Conservation (phyloP, 2,329 filamentous ascomycete species). For the Laburnicola sp. region DNA sequence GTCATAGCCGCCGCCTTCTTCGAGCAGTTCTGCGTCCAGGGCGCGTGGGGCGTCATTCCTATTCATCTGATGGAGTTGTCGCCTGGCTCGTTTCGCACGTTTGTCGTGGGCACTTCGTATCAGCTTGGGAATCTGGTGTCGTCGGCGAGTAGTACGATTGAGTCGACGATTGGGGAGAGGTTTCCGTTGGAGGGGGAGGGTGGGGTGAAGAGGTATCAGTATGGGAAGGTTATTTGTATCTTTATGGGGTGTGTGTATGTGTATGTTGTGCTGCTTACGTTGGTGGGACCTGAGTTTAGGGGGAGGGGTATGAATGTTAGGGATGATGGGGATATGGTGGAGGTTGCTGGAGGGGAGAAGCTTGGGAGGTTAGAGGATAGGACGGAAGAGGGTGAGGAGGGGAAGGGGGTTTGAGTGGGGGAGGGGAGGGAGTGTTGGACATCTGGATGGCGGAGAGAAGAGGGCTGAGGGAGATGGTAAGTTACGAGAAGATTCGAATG, state of each 20-base stretch:
- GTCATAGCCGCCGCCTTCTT: slow-evolving; percentile 84
- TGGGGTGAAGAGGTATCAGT: slow-evolving; percentile 50
- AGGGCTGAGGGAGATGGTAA: no score
- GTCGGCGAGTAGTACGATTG: slow-evolving; percentile 72
- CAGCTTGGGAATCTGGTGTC: slow-evolving; percentile 77
- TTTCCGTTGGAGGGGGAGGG: slow-evolving; percentile 67
- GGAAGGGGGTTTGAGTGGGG: no score
- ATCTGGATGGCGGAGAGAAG: no score
- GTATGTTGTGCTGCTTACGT: slow-evolving; percentile 63
- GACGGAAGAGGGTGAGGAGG: no score
- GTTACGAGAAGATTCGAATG: no score
- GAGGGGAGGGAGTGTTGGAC: no score
- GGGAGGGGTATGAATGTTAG: slow-evolving; percentile 37
- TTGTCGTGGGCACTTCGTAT: slow-evolving; percentile 73
- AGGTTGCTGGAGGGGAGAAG: slow-evolving; percentile 21
- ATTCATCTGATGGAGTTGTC: slow-evolving; percentile 79
- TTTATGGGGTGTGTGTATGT: slow-evolving; percentile 84
- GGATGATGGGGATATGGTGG: slow-evolving; percentile 40
- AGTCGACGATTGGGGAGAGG: slow-evolving; percentile 71
- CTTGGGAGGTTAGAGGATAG: no score
- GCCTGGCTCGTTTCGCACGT: slow-evolving; percentile 72
- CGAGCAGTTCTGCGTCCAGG: slow-evolving; percentile 59
- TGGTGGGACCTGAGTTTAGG: slow-evolving; percentile 61
- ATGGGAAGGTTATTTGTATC: slow-evolving; percentile 84
- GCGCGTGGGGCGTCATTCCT: slow-evolving; percentile 51